A percentile compares a stretch with the other conserved stretches of the same genome.
phyloP scores from a whole-genome alignment of 106 monocot genomes.

The Dioscorea dumetorum region DNA sequence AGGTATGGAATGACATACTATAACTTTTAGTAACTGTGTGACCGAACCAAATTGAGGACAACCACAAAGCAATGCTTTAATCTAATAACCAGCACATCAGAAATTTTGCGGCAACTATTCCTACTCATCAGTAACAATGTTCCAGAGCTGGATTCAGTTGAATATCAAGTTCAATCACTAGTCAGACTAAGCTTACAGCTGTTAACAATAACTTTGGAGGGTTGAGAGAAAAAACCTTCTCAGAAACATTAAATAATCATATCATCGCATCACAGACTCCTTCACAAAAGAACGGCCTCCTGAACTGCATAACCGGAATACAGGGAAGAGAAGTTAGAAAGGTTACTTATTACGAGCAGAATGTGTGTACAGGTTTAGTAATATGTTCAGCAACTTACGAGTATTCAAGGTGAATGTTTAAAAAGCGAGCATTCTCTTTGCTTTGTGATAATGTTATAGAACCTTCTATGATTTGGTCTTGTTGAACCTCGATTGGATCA shows the following conservation, averaged over 20 bases:
- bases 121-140: no score
- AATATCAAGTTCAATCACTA: no score
- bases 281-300: conserved; percentile 89
- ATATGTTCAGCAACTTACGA: conserved; percentile 33
- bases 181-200: no score
- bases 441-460: conserved; percentile 83
- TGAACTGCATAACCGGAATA: conserved; percentile 27
- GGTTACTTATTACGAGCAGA: background rate
- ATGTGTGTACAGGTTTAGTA: background rate
- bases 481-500: conserved; percentile 86
- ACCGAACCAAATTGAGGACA: no score
- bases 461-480: conserved; percentile 90
- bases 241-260: no score
- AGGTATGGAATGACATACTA: no score
- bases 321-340: background rate
- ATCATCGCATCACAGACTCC: conserved; percentile 82
- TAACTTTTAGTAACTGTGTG: no score
- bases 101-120: no score
- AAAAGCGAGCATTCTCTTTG: conserved; percentile 72
- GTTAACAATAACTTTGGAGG: background rate
- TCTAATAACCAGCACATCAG: no score
- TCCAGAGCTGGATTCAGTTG: no score
- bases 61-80: no score
- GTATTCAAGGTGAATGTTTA: conserved; percentile 90
- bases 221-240: no score